phyloP scores from a whole-genome alignment of 2,329 filamentous ascomycete species.

The Ceratocystis papillata region DNA sequence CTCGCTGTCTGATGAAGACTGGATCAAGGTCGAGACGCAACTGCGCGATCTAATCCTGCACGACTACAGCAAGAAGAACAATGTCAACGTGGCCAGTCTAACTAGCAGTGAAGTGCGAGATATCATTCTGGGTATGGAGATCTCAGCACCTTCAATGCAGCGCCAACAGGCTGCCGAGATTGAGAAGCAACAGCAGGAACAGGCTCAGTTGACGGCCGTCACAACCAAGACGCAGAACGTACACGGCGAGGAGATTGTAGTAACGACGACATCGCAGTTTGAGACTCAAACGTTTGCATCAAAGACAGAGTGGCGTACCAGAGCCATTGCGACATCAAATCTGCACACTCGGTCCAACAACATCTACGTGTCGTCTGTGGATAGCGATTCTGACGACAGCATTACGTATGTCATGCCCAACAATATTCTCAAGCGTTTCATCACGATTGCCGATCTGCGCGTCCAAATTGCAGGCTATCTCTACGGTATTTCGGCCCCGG shows the following conservation, averaged over 20 bases:
- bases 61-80: constrained; percentile 99
- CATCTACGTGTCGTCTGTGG: constrained; percentile 95
- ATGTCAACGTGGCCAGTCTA: constrained; percentile 93
- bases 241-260: constrained; percentile 93
- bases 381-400: constrained; percentile 70
- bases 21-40: constrained; percentile 99
- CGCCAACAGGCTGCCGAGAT: constrained; percentile 97
- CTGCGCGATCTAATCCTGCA: constrained; percentile 92
- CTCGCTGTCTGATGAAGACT: constrained; percentile 83
- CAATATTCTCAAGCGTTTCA: constrained; percentile 96
- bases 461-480: constrained; percentile 95
- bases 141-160: constrained; percentile 94
- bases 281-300: constrained; percentile 96
- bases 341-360: constrained; percentile 90
- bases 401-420: constrained; percentile 98
- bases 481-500: constrained; percentile 82
- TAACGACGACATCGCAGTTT: constrained; percentile 94
- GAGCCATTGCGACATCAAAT: constrained; percentile 93
- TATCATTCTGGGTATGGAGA: constrained; percentile 99
- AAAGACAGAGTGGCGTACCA: constrained; percentile 96
- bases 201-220: constrained; percentile 89
- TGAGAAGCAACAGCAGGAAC: constrained; percentile 96
- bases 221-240: constrained; percentile 98
- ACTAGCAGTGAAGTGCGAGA: constrained; percentile 95
- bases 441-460: constrained; percentile 89